Base-by-base conservation (phyloP, 495 filamentous ascomycete genomes). In the Penicillium subrubescens region DNA sequence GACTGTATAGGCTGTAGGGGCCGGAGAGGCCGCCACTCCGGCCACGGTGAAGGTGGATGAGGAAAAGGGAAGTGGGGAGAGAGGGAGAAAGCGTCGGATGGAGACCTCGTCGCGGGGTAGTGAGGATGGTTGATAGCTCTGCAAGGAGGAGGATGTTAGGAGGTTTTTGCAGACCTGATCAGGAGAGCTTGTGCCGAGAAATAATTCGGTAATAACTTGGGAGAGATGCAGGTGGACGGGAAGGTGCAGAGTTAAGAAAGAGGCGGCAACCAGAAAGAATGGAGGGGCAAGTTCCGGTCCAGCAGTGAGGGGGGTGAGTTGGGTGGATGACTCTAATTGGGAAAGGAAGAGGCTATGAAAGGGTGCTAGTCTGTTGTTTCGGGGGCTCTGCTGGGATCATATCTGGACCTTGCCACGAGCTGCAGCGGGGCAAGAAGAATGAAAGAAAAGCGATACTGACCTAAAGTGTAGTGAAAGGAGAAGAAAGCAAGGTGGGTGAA, bases 21-120 rank as follows among this genome's bases (percentile, higher is more conserved):
- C 72, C 70, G 71, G 69, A 70, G 74, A 69, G 67, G 69, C 69
- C 65, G 67, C 55, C 29, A 43, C 70, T 81, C 73, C 74, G 72
- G 73, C 73, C 71, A 67, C 64, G 55, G 34, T 58, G 55, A 71
- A 71, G 67, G 67, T 66, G 63, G 66, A 62, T 59, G 66, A 56
- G 44, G 57, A 34, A 60, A 53, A 25, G 29, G 57, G 67, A 62
- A 64, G 57, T 58, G 43, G 41, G 67, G 67, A 56, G 41, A 65
- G 67, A 56, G 52, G 10, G 41, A 48, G 17, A 39, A 48, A n/a
- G 29, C 35, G 52, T 19, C n/a, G 34, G 25, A 31, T 39, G 34
- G 23, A 29, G 34, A 39, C 34, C 19, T 27, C 29, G 39, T 31
- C 27, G 44, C 33, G 31, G 35, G 48, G 53, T 23, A 11, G 31